Conservation (phyloP, 208 protist species). For the Acanthamoeba royreba region DNA sequence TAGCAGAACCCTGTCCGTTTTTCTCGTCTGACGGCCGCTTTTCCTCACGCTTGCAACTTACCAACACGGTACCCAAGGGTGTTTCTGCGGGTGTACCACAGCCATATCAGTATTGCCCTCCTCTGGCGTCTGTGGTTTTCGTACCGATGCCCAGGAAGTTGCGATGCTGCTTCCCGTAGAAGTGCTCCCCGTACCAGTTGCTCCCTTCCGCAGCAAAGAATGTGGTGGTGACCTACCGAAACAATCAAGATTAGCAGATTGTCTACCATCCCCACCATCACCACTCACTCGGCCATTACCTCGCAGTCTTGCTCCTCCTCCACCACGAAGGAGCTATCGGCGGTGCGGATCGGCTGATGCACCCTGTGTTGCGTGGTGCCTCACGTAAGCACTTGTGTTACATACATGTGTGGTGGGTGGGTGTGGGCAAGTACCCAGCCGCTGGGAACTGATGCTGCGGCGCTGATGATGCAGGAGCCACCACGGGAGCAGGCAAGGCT, state of each 20-base stretch:
- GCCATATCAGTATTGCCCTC: background rate
- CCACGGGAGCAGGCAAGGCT: too few species aligned
- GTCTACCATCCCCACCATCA: background rate
- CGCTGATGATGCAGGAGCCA: too few species aligned
- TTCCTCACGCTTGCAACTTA: background rate
- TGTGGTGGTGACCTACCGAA: background rate
- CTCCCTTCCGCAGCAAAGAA: background rate
- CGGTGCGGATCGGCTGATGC: background rate
- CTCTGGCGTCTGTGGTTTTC: too few species aligned
- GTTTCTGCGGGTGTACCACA: background rate
- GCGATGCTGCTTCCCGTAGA: background rate
- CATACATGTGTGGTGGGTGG: too few species aligned
- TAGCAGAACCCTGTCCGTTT: too few species aligned
- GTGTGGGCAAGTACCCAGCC: too few species aligned
- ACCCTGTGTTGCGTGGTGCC: too few species aligned
- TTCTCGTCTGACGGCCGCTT: background rate
- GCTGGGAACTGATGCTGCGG: too few species aligned
- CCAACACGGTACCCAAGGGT: background rate
- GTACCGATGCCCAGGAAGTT: constrained; percentile 40
- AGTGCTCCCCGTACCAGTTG: background rate
- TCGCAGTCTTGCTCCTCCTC: background rate
- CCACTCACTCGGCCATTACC: too few species aligned
- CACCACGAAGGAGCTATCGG: background rate
- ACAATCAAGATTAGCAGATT: background rate
- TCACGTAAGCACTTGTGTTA: too few species aligned